phyloP scores from a whole-genome alignment of 345 rosid genomes.

The Boechera retrofracta region DNA sequence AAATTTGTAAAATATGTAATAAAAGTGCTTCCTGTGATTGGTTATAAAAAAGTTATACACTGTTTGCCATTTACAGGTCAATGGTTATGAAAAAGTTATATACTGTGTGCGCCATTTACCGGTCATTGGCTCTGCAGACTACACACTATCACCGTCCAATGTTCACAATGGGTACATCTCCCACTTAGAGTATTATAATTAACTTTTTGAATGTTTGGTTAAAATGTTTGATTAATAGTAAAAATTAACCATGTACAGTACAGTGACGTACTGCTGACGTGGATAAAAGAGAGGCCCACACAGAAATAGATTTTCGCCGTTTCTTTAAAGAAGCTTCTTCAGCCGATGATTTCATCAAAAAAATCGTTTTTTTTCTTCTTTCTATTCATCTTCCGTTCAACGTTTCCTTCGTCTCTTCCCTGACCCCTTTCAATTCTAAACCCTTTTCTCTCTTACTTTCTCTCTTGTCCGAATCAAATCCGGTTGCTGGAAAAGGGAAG shows the following conservation, averaged over 20 bases:
- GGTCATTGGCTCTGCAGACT: too few species aligned
- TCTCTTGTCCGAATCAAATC: conserved; percentile 42
- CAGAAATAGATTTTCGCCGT: conserved; percentile 9
- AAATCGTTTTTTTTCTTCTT: background rate
- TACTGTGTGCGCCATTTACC: too few species aligned
- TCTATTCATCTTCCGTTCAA: conserved; percentile 5
- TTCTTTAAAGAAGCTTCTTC: background rate
- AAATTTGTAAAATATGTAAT: too few species aligned
- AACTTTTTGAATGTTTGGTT: background rate
- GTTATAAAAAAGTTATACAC: too few species aligned
- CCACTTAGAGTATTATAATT: too few species aligned
- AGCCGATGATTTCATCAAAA: background rate
- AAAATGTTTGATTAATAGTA: too few species aligned
- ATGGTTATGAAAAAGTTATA: background rate
- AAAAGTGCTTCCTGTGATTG: too few species aligned
- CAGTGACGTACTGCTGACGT: conserved; percentile 27
- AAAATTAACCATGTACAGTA: too few species aligned
- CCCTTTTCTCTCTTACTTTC: conserved; percentile 14
- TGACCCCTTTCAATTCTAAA: conserved; percentile 25
- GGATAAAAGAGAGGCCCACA: conserved; percentile 30
- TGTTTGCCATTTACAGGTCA: too few species aligned
- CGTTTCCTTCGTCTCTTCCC: conserved; percentile 15
- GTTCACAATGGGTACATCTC: too few species aligned
- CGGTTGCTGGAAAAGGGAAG: conserved; percentile 11
- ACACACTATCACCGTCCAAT: too few species aligned